Evolutionary conservation across 257 asterid species (phyloP), one percentile per base, ranked within the genome.

Genomic region (Primulina tabacum): DNA sequence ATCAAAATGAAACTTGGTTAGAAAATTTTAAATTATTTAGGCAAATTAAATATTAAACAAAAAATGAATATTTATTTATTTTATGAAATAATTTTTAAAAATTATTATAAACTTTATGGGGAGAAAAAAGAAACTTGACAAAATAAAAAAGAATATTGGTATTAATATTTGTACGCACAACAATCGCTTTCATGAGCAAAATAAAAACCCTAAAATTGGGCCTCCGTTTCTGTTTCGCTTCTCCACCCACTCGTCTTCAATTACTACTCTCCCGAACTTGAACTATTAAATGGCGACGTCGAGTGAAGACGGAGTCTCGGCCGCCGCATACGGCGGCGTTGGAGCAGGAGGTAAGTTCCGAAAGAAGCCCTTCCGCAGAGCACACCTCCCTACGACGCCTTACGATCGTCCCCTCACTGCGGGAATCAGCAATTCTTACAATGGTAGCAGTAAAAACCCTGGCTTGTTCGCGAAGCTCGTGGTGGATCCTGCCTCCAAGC

Each of bases 401-500:
- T 82, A 82, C 76, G 78, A 79, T 72, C 86, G 86, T 12, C 86
- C 87, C 24, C 62, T 61, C 20, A 40, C 40, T 43, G 4, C 73
- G 26, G 62, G 55, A 47, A 47, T 47, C 55, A 47, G 55, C 55
- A 47, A 47, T 74, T 59, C 78, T 2, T 1, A 78, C 24, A 63
- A 73, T 58, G 50, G 55, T 14, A 65, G 67, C 62, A 64, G 37
- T 67, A 67, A 56, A 61, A 38, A 50, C 57, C 62, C 68, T 50
- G 77, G 86, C 64, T 89, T 89, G 86, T 65, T 87, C 5, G 76
- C 90, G 68, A 89, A 84, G 81, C 76, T 82, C 62, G 83, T 89
- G 62, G 83, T 87, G 72, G 94, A 89, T 62, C 96, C 94, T 29
- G 90, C 93, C 56, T 80, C 86, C 29, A 89, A 78, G 73, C 85